phyloP scores from a whole-genome alignment of 345 rosid species.

The Tarenaya hassleriana region DNA sequence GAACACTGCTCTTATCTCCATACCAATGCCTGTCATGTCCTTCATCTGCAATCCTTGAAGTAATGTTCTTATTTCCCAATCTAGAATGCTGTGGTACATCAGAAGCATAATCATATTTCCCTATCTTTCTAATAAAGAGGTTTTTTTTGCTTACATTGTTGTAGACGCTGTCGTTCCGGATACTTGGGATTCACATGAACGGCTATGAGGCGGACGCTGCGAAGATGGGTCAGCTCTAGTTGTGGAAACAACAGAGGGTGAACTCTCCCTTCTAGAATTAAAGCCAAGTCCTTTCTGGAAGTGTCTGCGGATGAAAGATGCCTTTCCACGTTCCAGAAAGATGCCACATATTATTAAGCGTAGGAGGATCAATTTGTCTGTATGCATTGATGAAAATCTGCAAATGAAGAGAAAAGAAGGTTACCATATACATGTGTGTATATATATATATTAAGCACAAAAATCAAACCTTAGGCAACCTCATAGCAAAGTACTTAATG shows the following conservation, averaged over 20 bases:
- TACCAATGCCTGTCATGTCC: constrained; percentile 56
- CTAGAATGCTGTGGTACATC: constrained; percentile 49
- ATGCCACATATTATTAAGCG: constrained; percentile 83
- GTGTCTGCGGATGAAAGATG: constrained; percentile 72
- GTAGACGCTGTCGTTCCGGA: constrained; percentile 87
- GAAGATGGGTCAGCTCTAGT: constrained; percentile 62
- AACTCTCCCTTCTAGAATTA: constrained; percentile 54
- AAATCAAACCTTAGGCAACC: constrained; percentile 75
- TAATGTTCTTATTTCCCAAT: constrained; percentile 47
- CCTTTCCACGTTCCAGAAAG: constrained; percentile 99
- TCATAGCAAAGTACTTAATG: constrained; percentile 74
- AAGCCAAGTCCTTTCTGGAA: constrained; percentile 90
- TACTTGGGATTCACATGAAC: constrained; percentile 98
- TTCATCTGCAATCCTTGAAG: constrained; percentile 49
- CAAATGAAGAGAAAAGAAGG: constrained; percentile 12
- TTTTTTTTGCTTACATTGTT: constrained; percentile 75
- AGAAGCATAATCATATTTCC: constrained; percentile 57
- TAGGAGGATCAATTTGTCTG: constrained; percentile 73
- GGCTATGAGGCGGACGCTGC: constrained; percentile 75
- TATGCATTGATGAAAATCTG: constrained; percentile 92
- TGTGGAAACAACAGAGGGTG: constrained; percentile 48
- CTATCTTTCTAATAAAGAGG: constrained; percentile 52
- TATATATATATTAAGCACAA: constrained; percentile 20
- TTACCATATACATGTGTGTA: constrained; percentile 12
- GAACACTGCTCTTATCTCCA: constrained; percentile 41